Base-by-base conservation (phyloP, 1,284 basidiomycete genomes). In the Ustilago loliicola region DNA sequence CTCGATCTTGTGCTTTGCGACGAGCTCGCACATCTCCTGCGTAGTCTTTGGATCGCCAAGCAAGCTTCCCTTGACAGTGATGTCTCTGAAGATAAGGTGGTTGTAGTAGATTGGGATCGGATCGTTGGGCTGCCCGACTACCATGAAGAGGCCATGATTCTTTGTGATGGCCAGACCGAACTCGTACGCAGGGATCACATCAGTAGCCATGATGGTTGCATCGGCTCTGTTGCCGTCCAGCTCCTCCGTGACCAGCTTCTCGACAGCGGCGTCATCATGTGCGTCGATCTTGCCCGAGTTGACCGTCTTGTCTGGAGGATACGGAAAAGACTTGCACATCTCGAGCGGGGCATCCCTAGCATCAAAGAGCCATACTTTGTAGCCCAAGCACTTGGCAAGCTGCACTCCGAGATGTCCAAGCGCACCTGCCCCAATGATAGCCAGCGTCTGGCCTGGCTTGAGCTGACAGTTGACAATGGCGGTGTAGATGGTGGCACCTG, bases 391-490 rank as follows among this genome's bases (percentile, higher is more conserved):
- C 36, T 75, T 70, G 9, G 83, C 84, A 60, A 81, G 85, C 63
- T 86, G 86, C 8, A 87, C 54, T 1, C 75, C 86, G 23, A 87
- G 75, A 63, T 87, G 86, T 4, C 86, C 86, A 1, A 87, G 80
- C n/a, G 85, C 86, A 66, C 88, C 87, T 32, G 88, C 72, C 11
- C 88, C 88, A 48, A 88, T 82, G 7, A 88, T 81, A 21, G 81
- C 86, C 4, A 88, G 85, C 3, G 87, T 78, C 48, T 87, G 82
- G 23, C 82, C 83, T 53, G 17, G 59, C 58, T 56, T 8, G 1
- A 82, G 72, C 54, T 68, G 64, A 32, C 80, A 53, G 9, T 65
- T 59, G 13, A 86, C 77, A 19, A 89, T 81, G 2, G 86, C 85
- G 60, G 86, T 87, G 72, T 78, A 87, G 57, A 83, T 79, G 11